Conservation (phyloP, 805 yeast species). For the Hanseniaspora guilliermondii region DNA sequence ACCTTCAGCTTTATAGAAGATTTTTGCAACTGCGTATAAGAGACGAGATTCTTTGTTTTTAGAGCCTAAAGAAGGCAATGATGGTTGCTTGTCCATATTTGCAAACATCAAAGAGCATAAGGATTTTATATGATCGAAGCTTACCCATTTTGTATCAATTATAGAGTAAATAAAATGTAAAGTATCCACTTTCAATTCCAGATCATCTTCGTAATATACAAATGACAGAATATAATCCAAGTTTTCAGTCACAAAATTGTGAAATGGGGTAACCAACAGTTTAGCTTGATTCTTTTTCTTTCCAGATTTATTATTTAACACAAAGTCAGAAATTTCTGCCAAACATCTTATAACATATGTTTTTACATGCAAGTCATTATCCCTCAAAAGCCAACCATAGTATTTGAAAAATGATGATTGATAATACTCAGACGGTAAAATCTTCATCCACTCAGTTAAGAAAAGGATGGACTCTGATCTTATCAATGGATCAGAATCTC, state of each 20-base stretch:
- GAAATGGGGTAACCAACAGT: constrained; percentile 43
- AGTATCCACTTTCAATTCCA: constrained; percentile 40
- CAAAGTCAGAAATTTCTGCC: constrained; percentile 34
- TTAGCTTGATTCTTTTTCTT: constrained; percentile 6
- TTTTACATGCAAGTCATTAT: constrained; percentile 48
- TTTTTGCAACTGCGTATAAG: constrained; percentile 41
- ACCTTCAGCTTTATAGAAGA: constrained; percentile 28
- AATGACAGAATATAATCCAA: constrained; percentile 54
- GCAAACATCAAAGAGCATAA: constrained; percentile 34
- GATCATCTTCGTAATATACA: constrained; percentile 43
- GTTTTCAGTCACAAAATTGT: constrained; percentile 69
- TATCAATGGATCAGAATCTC: constrained; percentile 63
- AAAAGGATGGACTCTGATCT: constrained; percentile 55
- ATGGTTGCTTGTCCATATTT: constrained; percentile 26
- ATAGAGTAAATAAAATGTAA: constrained; percentile 44
- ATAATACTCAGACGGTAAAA: constrained; percentile 57
- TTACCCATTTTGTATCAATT: constrained; percentile 49
- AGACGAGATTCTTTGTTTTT: constrained; percentile 26
- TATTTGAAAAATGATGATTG: constrained; percentile 60
- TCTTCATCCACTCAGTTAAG: constrained; percentile 61
- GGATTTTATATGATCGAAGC: constrained; percentile 40
- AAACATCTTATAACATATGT: constrained; percentile 50
- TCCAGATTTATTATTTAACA: constrained; percentile 10
- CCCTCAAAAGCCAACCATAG: constrained; percentile 79
- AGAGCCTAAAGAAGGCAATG: constrained; percentile 18